Percentiles rank a stretch among this genome's conserved stretches.
phyloP scores from a whole-genome alignment of 2,329 filamentous ascomycete genomes.

The Sporothrix mexicana region DNA sequence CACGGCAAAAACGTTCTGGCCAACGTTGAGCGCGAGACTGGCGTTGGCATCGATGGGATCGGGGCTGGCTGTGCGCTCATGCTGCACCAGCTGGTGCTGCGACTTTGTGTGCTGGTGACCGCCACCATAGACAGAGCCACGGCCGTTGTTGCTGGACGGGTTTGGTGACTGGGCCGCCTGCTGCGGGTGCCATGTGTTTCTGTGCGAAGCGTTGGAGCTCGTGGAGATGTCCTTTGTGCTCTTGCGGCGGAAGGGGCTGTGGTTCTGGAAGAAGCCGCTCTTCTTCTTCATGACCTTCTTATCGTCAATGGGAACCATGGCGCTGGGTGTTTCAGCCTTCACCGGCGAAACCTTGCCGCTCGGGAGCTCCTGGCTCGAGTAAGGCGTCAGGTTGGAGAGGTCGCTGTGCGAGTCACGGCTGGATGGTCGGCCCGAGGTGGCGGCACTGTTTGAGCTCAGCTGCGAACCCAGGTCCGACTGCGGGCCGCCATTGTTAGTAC shows the following conservation, averaged over 20 bases:
- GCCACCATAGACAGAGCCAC: slow-evolving; percentile 29
- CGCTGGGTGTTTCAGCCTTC: slow-evolving; percentile 54
- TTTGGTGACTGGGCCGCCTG: not conserved
- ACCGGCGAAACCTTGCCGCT: slow-evolving; percentile 76
- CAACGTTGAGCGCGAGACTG: slow-evolving; percentile 90
- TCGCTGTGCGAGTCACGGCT: slow-evolving; percentile 91
- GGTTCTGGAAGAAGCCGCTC: slow-evolving; percentile 91
- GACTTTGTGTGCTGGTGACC: slow-evolving; percentile 28
- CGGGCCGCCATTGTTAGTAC: slow-evolving; percentile 54
- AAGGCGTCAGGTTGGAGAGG: slow-evolving; percentile 84
- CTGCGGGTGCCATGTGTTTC: slow-evolving; percentile 65
- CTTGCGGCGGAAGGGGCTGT: slow-evolving; percentile 90
- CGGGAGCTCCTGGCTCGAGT: slow-evolving; percentile 81
- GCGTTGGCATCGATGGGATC: slow-evolving; percentile 90
- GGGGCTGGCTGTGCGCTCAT: slow-evolving; percentile 66
- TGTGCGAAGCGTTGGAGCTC: slow-evolving; percentile 48
- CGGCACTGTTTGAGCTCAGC: slow-evolving; percentile 45
- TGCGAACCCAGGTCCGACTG: slow-evolving; percentile 47
- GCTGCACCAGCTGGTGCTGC: slow-evolving; percentile 47
- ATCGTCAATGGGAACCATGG: slow-evolving; percentile 60
- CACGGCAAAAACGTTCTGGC: slow-evolving; percentile 95
- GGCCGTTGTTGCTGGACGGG: slow-evolving; percentile 39
- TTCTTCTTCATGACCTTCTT: slow-evolving; percentile 72
- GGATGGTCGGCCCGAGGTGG: slow-evolving; percentile 73
- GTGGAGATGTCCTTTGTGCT: slow-evolving; percentile 73